A percentile compares a stretch with the other conserved stretches of the same genome.
These are phyloP conservation scores for Clonostachys rhizophaga DNA, from an alignment of 2,329 filamentous ascomycete genomes.

Conservation along the genomic window DNA sequence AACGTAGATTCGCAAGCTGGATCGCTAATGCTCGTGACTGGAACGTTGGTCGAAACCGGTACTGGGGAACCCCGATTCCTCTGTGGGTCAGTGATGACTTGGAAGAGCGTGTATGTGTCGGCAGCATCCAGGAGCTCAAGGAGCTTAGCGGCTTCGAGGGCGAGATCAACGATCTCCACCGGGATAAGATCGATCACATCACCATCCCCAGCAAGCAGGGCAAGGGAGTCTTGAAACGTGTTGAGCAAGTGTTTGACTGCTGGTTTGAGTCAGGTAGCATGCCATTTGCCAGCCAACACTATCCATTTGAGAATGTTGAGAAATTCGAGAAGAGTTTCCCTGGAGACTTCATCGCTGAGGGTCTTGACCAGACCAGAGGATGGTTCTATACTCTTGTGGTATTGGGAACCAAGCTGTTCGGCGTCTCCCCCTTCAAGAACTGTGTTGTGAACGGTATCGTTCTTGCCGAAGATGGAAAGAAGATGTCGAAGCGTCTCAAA, in stretches of 20 bases:
- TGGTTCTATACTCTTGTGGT: conserved; percentile 97
- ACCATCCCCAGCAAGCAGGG: conserved; percentile 89
- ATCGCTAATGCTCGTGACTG: conserved; percentile 88
- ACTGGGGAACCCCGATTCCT: conserved; percentile 92
- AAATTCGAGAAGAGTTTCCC: conserved; percentile 79
- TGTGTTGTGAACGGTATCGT: conserved; percentile 97
- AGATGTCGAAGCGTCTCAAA: conserved; percentile 96
- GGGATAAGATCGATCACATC: conserved; percentile 89
- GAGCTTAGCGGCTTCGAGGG: conserved; percentile 82
- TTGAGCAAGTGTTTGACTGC: conserved; percentile 91
- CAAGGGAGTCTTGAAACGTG: conserved; percentile 74
- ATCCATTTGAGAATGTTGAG: conserved; percentile 85
- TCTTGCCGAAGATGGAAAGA: conserved; percentile 90
- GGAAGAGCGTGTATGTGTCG: conserved; percentile 81
- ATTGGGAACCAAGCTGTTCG: conserved; percentile 82
- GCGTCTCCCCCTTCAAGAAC: conserved; percentile 83
- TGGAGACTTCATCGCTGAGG: conserved; percentile 91
- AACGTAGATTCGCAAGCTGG: conserved; percentile 88
- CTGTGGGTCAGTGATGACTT: conserved; percentile 88
- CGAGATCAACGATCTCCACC: conserved; percentile 80
- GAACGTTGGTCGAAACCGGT: conserved; percentile 91
- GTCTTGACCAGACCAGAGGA: conserved; percentile 87
- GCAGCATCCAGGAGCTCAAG: conserved; percentile 79
- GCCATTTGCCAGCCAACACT: conserved; percentile 89
- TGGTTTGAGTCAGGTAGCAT: conserved; percentile 97